These are phyloP conservation scores for Aspergillus sp. DNA, from an alignment of 2,329 filamentous ascomycete genomes.

Conservation along the genomic window DNA sequence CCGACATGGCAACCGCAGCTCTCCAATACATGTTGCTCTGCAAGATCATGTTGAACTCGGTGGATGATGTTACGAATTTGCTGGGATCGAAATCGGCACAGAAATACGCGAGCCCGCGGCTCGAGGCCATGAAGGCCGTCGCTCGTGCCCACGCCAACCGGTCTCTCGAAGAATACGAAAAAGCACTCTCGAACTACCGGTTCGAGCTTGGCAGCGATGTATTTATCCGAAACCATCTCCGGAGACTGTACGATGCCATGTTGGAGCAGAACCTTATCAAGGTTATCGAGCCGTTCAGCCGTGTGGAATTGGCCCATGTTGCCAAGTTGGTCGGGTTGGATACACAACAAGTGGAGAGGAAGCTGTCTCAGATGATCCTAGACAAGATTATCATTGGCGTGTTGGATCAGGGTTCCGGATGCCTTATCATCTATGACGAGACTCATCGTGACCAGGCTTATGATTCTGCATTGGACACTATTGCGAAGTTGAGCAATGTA, in stretches of 20 bases:
- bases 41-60: slow-evolving; percentile 98
- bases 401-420: slow-evolving; percentile 93
- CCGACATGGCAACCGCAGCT: slow-evolving; percentile 83
- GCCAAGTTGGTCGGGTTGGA: slow-evolving; percentile 97
- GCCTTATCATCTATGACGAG: slow-evolving; percentile 95
- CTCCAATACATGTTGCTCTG: slow-evolving; percentile 99
- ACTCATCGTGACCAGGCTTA: slow-evolving; percentile 88
- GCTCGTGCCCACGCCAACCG: slow-evolving; percentile 92
- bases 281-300: slow-evolving; percentile 97
- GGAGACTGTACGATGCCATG: slow-evolving; percentile 95
- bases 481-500: slow-evolving; percentile 94
- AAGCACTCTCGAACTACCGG: slow-evolving; percentile 79
- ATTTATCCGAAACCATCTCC: slow-evolving; percentile 95
- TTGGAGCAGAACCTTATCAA: slow-evolving; percentile 99
- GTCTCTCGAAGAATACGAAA: slow-evolving; percentile 94
- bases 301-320: slow-evolving; percentile 93
- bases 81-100: slow-evolving; percentile 95
- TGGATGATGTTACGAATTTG: slow-evolving; percentile 89
- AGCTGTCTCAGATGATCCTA: slow-evolving; percentile 98
- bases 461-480: slow-evolving; percentile 86
- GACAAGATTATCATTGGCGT: slow-evolving; percentile 99
- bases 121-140: slow-evolving; percentile 99
- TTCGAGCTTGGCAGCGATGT: slow-evolving; percentile 90
- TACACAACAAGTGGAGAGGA: slow-evolving; percentile 93
- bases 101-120: slow-evolving; percentile 89